These are phyloP conservation scores for Wickerhamomyces silvicola DNA, from an alignment of 805 yeast genomes.

Conservation along the genomic window DNA sequence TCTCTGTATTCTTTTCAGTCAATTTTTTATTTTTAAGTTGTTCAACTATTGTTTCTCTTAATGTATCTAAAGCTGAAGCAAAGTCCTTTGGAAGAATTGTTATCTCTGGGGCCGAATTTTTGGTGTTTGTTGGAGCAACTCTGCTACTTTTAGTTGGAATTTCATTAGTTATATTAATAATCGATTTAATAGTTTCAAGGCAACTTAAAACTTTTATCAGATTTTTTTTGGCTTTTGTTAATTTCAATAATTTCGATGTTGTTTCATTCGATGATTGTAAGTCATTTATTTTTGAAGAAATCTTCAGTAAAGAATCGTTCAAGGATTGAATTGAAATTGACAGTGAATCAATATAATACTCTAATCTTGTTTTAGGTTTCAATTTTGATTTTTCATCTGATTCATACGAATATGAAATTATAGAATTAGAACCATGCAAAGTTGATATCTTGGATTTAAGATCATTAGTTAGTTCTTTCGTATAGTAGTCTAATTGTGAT, in stretches of 20 bases:
- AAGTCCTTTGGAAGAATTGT: slow-evolving; percentile 28
- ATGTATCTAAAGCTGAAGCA: slow-evolving; percentile 33
- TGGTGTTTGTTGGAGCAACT: slow-evolving; percentile 17
- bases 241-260: slow-evolving; percentile 33
- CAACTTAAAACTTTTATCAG: slow-evolving; percentile 39
- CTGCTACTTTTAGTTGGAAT: slow-evolving; percentile 2
- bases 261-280: slow-evolving; percentile 21
- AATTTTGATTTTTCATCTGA: slow-evolving; percentile 19
- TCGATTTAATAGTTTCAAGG: slow-evolving; percentile 38
- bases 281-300: slow-evolving; percentile 20
- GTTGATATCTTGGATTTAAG: slow-evolving; percentile 43
- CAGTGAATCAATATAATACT: slow-evolving; percentile 58
- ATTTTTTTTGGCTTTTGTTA: slow-evolving; percentile 40
- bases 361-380: slow-evolving; percentile 48
- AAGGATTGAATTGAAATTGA: slow-evolving; percentile 52
- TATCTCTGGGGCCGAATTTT: slow-evolving; percentile 4
- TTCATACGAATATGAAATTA: slow-evolving; percentile 35
- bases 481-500: slow-evolving; percentile 55
- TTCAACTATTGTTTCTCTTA: slow-evolving; percentile 39
- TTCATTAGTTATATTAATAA: slow-evolving; percentile 26
- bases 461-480: slow-evolving; percentile 50
- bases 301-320: slow-evolving; percentile 28
- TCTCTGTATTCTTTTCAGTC: slow-evolving; percentile 22
- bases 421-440: slow-evolving; percentile 45
- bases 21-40: slow-evolving; percentile 26